phyloP scores from a whole-genome alignment of 768 basidiomycete genomes.

The Boletellus sp. region DNA sequence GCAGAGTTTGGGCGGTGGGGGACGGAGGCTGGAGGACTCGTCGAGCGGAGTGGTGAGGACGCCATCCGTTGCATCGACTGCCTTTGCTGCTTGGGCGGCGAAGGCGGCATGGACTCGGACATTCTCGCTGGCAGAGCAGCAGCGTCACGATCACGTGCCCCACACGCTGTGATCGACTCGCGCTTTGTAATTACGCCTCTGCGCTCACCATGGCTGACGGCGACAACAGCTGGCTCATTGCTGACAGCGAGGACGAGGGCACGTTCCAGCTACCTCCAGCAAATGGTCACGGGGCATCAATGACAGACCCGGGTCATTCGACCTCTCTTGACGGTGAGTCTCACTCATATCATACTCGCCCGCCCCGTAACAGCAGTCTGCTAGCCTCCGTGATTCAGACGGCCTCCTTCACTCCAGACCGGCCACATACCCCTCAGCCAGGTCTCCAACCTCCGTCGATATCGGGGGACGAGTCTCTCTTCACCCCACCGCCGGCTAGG shows the following conservation, averaged over 20 bases:
- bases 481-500: conserved; percentile 21
- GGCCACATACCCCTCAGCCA: conserved; percentile 13
- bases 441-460: conserved; percentile 2
- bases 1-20: conserved; percentile 15
- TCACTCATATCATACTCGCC: not conserved
- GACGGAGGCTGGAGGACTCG: conserved; percentile 31
- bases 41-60: conserved; percentile 45
- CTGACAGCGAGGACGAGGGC: conserved; percentile 46
- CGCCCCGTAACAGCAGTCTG: not conserved
- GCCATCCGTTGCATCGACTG: conserved; percentile 33
- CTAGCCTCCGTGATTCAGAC: conserved; percentile 21
- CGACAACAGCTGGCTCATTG: conserved; percentile 42
- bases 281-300: not conserved
- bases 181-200: not conserved
- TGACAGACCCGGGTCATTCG: not conserved
- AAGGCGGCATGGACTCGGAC: no score
- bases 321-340: conserved; percentile 9
- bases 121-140: conserved; percentile 10
- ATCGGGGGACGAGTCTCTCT: conserved; percentile 19
- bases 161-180: conserved; percentile 3
- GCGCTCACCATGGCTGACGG: conserved; percentile 4
- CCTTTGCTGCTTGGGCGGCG: conserved; percentile 16
- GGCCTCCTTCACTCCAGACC: conserved; percentile 12
- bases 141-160: conserved; percentile 28
- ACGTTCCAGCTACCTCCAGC: not conserved